Evolutionary conservation across 768 basidiomycete genomes (phyloP).

Genomic region (Leccinum sublutescens): DNA sequence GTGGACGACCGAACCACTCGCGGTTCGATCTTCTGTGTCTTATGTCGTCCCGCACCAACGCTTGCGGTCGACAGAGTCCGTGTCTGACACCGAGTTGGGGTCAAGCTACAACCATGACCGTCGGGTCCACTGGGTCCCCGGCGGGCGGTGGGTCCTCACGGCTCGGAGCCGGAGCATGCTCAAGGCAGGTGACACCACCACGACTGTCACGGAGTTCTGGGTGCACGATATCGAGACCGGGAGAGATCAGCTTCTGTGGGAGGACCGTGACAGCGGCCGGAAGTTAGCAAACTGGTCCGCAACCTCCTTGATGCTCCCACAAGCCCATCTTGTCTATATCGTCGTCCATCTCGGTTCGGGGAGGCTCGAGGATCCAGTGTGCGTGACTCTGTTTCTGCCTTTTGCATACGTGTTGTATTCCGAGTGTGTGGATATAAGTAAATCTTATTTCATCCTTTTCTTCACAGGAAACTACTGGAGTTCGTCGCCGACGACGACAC

Average conservation of each 20-base stretch:
- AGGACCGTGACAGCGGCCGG: slow-evolving; percentile 3
- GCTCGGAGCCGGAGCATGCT: neutral
- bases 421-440: neutral
- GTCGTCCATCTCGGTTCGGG: slow-evolving; percentile 12
- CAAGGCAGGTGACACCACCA: neutral
- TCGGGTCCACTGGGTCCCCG: slow-evolving; percentile 12
- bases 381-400: neutral
- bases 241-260: slow-evolving; percentile 17
- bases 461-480: slow-evolving; percentile 17
- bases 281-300: slow-evolving; percentile 7
- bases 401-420: neutral
- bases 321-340: slow-evolving; percentile 18
- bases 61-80: neutral
- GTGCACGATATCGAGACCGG: slow-evolving; percentile 16
- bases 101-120: neutral
- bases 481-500: slow-evolving; percentile 19
- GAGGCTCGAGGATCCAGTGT: slow-evolving; percentile 15
- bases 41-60: neutral
- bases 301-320: slow-evolving; percentile 5
- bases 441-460: neutral
- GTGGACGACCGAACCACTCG: slow-evolving; percentile 16
- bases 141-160: slow-evolving; percentile 20
- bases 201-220: neutral
- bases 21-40: neutral
- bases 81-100: neutral